Conservation (phyloP, 805 yeast genomes). For the Sporopachydermia quercuum region DNA sequence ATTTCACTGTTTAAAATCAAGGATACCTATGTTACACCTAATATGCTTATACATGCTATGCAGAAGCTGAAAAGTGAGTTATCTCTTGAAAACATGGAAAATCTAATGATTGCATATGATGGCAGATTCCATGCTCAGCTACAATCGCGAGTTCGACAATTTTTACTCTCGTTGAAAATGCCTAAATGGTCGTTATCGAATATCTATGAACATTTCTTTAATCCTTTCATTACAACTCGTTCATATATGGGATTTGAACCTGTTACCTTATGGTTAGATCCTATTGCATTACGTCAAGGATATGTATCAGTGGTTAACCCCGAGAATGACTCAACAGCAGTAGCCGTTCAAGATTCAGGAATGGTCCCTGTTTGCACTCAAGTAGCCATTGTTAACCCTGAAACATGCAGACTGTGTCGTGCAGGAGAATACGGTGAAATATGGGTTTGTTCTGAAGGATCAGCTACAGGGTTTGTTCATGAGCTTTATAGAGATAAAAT, state of each 20-base stretch:
- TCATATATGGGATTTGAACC: conserved; percentile 85
- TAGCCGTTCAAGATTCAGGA: conserved; percentile 85
- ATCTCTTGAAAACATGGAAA: conserved; percentile 48
- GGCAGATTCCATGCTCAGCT: conserved; percentile 57
- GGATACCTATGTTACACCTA: conserved; percentile 73
- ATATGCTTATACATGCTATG: conserved; percentile 66
- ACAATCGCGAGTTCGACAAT: conserved; percentile 6
- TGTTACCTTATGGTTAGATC: conserved; percentile 74
- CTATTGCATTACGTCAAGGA: conserved; percentile 82
- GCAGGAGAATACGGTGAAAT: conserved; percentile 94
- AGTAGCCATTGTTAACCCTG: conserved; percentile 90
- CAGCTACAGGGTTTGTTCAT: conserved; percentile 43
- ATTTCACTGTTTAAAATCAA: conserved; percentile 67
- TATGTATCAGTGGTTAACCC: conserved; percentile 68
- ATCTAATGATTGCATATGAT: conserved; percentile 70
- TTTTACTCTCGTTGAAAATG: conserved; percentile 22
- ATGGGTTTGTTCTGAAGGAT: conserved; percentile 90
- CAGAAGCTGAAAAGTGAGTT: conserved; percentile 41
- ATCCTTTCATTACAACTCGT: conserved; percentile 72
- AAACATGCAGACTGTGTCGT: conserved; percentile 61
- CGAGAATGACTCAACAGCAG: conserved; percentile 47
- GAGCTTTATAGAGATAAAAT: conserved; percentile 29
- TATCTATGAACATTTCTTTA: conserved; percentile 64
- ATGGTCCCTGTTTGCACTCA: conserved; percentile 92
- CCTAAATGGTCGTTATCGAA: conserved; percentile 51